phyloP scores from a whole-genome alignment of 192 early-diverging fungal genomes.

The Coemansia sp. region DNA sequence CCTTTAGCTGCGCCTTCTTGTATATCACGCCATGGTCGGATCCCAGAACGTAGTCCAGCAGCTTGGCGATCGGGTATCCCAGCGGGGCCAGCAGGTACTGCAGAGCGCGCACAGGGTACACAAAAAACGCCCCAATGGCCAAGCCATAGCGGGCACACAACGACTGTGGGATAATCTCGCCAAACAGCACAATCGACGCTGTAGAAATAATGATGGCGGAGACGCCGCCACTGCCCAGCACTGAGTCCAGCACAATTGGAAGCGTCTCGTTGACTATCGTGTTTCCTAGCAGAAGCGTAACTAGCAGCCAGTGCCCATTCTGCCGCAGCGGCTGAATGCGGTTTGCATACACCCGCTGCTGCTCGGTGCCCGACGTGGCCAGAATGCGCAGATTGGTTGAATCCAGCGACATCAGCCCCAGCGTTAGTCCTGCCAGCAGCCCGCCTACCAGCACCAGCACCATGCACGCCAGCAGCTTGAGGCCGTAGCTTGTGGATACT shows the following conservation, averaged over 20 bases:
- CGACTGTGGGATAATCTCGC: conserved; percentile 95
- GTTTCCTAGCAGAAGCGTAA: conserved; percentile 89
- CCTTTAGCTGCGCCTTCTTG: conserved; percentile 72
- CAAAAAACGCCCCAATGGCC: conserved; percentile 85
- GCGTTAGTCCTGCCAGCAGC: conserved; percentile 69
- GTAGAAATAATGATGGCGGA: conserved; percentile 87
- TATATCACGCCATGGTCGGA: conserved; percentile 88
- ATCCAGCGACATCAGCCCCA: conserved; percentile 82
- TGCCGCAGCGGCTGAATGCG: conserved; percentile 85
- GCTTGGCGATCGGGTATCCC: conserved; percentile 81
- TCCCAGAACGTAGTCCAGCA: conserved; percentile 82
- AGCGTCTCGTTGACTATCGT: conserved; percentile 94
- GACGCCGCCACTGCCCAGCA: conserved; percentile 73
- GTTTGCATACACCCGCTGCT: conserved; percentile 70
- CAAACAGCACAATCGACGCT: conserved; percentile 86
- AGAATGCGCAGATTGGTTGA: conserved; percentile 78
- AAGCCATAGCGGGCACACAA: conserved; percentile 86
- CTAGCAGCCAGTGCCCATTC: conserved; percentile 90
- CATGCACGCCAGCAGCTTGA: conserved; percentile 54
- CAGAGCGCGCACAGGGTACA: conserved; percentile 64
- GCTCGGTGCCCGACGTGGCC: conserved; percentile 68
- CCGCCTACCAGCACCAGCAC: conserved; percentile 77
- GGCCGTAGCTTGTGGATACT: conserved; percentile 26
- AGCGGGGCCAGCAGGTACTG: conserved; percentile 66
- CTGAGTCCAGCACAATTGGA: conserved; percentile 78